These are phyloP conservation scores for Chaetomium olivaceum DNA, from an alignment of 2,329 filamentous ascomycete genomes.

Conservation along the genomic window DNA sequence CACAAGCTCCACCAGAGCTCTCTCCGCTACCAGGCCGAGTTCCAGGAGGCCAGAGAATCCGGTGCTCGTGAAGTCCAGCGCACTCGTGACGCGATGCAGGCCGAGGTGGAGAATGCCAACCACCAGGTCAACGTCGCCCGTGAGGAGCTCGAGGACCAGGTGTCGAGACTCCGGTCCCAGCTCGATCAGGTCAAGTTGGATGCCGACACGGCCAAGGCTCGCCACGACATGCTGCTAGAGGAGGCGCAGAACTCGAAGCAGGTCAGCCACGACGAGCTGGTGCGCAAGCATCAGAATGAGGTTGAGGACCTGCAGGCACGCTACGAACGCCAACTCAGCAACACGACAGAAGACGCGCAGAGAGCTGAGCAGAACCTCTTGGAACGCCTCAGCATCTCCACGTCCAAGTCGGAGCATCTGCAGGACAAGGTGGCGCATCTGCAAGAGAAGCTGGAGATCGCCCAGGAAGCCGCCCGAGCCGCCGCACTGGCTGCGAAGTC, in stretches of 20 bases:
- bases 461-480: constrained; percentile 81
- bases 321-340: constrained; percentile 72
- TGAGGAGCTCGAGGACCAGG: constrained; percentile 78
- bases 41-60: constrained; percentile 78
- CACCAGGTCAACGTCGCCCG: constrained; percentile 82
- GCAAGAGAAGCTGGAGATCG: constrained; percentile 87
- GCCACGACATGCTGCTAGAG: constrained; percentile 81
- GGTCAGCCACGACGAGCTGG: constrained; percentile 52
- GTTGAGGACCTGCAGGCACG: constrained; percentile 74
- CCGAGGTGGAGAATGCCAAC: constrained; percentile 79
- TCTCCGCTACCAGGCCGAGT: constrained; percentile 74
- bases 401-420: constrained; percentile 81
- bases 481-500: constrained; percentile 74
- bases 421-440: constrained; percentile 82
- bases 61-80: constrained; percentile 79
- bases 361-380: constrained; percentile 76
- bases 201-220: constrained; percentile 75
- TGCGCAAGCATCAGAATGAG: constrained; percentile 64
- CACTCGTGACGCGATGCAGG: constrained; percentile 74
- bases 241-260: constrained; percentile 72
- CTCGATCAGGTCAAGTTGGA: constrained; percentile 78
- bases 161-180: constrained; percentile 69
- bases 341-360: constrained; percentile 77
- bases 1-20: constrained; percentile 70
- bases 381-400: constrained; percentile 77